These are phyloP conservation scores for Aspergillus clavatus DNA, from an alignment of 2,329 filamentous ascomycete genomes.

Conservation along the genomic window DNA sequence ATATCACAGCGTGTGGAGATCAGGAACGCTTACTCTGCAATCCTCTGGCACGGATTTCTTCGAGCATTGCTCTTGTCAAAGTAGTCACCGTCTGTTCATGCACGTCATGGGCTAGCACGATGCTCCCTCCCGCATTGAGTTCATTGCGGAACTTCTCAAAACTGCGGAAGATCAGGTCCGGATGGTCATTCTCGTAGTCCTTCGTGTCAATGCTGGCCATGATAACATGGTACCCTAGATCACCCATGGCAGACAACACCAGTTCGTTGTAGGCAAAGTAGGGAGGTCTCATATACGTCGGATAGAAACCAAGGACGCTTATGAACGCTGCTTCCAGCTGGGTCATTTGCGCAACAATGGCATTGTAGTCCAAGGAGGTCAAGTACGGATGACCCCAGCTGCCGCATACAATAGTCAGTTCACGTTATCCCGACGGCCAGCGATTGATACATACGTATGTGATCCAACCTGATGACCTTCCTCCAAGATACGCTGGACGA, in stretches of 20 bases:
- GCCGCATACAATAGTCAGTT: not conserved
- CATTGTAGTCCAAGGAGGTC: constrained; percentile 25
- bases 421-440: not conserved
- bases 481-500: constrained; percentile 26
- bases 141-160: constrained; percentile 29
- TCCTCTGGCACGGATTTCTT: constrained; percentile 39
- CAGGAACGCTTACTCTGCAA: constrained; percentile 26
- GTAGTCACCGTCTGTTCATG: constrained; percentile 33
- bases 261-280: constrained; percentile 35
- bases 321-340: constrained; percentile 37
- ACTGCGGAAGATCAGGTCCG: constrained; percentile 25
- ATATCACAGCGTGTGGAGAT: not conserved
- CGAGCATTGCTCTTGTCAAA: constrained; percentile 32
- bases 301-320: constrained; percentile 41
- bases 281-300: constrained; percentile 48
- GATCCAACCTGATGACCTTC: constrained; percentile 46
- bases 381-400: constrained; percentile 42
- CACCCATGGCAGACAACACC: constrained; percentile 33
- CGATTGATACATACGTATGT: constrained; percentile 35
- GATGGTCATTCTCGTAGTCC: constrained; percentile 38
- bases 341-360: constrained; percentile 38
- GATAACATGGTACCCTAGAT: constrained; percentile 45
- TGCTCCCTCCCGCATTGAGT: constrained; percentile 29
- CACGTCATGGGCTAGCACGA: constrained; percentile 36
- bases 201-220: constrained; percentile 40